Percentiles rank a stretch among this genome's conserved stretches.
phyloP scores from a whole-genome alignment of 176 grass and related monocot species.

The Zoysia pacifica region DNA sequence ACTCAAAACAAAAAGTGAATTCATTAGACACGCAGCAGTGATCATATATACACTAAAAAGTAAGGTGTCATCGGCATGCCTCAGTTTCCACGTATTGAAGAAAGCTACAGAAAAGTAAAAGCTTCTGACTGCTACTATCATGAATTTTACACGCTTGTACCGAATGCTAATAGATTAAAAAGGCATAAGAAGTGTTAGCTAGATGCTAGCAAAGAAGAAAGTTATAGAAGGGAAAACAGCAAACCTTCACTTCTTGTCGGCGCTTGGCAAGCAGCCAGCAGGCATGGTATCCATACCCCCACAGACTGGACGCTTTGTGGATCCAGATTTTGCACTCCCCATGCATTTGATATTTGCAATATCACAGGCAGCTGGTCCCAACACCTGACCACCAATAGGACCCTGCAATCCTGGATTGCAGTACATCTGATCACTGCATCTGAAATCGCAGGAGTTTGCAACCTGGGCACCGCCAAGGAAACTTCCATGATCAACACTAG shows the following conservation, averaged over 20 bases:
- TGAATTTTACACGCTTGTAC: background rate
- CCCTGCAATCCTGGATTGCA: conserved; percentile 62
- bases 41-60: background rate
- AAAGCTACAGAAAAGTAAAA: background rate
- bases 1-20: background rate
- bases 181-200: background rate
- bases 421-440: conserved; percentile 74
- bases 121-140: background rate
- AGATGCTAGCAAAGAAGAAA: background rate
- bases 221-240: background rate
- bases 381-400: conserved; percentile 31
- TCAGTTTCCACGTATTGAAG: background rate
- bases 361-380: conserved; percentile 57
- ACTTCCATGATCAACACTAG: conserved; percentile 36
- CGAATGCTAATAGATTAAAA: background rate
- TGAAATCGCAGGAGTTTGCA: conserved; percentile 80
- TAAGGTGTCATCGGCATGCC: background rate
- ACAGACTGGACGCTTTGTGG: conserved; percentile 50
- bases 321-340: conserved; percentile 49
- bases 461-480: conserved; percentile 47
- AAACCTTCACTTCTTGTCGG: conserved; percentile 62
- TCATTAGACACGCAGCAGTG: background rate
- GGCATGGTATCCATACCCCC: conserved; percentile 40
- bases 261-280: conserved; percentile 52
- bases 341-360: conserved; percentile 51